Conservation (phyloP, 169 alveolate genomes). For the Ichthyophthirius multifiliis region DNA sequence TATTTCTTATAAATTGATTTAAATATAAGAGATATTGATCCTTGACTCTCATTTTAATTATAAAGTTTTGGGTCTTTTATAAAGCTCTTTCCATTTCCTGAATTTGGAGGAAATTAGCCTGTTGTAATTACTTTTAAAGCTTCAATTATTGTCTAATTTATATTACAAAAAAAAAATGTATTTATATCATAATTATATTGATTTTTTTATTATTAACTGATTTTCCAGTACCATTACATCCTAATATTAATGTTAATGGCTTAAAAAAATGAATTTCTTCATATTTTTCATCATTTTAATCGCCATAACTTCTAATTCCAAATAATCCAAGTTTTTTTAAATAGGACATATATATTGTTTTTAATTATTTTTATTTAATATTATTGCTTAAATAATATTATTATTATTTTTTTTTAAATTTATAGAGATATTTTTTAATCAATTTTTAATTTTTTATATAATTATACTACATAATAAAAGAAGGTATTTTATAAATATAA, state of each 20-base stretch:
- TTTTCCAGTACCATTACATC: constrained; percentile 86
- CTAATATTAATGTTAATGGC: constrained; percentile 78
- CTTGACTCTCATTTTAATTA: constrained; percentile 62
- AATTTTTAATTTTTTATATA: no score
- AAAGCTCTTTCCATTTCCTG: constrained; percentile 77
- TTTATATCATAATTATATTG: neutral
- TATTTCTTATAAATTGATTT: constrained; percentile 64
- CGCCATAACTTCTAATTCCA: constrained; percentile 41
- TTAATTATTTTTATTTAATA: no score
- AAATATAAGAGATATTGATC: constrained; percentile 63
- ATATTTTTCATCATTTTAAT: neutral
- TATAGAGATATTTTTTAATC: no score
- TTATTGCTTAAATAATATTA: no score
- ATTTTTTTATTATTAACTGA: constrained; percentile 51
- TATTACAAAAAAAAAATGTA: neutral
- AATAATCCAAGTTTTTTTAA: constrained; percentile 13
- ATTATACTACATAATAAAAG: no score
- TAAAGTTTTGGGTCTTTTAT: constrained; percentile 73
- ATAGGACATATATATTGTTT: neutral
- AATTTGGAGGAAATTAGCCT: constrained; percentile 82
- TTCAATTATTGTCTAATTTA: constrained; percentile 78
- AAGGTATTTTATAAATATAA: no score
- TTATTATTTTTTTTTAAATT: no score
- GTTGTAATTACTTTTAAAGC: constrained; percentile 68
- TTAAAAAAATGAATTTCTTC: constrained; percentile 60